phyloP scores from a whole-genome alignment of 257 asterid species.

The Rehmannia glutinosa region DNA sequence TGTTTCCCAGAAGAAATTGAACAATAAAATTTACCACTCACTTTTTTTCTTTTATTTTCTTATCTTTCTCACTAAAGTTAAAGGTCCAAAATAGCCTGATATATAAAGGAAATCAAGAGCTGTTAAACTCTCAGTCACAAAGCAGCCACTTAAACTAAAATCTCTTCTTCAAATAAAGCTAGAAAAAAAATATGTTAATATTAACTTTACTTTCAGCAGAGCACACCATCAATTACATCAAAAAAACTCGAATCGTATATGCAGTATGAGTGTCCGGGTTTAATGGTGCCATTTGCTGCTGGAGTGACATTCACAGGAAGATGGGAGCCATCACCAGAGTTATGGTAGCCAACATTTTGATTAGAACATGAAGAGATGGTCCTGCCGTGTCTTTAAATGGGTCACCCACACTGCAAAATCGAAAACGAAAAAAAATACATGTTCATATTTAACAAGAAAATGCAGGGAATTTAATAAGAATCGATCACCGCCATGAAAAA shows the following conservation, averaged over 20 bases:
- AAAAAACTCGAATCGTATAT: constrained; percentile 23
- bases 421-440: background rate
- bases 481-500: background rate
- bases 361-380: constrained; percentile 93
- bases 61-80: background rate
- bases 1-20: background rate
- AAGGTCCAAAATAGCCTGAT: background rate
- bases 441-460: background rate
- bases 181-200: background rate
- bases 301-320: constrained; percentile 51
- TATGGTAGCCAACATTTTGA: constrained; percentile 96
- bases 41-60: background rate
- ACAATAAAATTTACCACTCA: background rate
- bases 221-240: constrained; percentile 28
- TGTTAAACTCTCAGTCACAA: background rate
- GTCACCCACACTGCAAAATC: constrained; percentile 79
- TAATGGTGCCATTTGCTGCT: constrained; percentile 1
- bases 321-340: constrained; percentile 99
- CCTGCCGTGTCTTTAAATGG: constrained; percentile 99
- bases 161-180: background rate
- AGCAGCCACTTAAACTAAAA: background rate
- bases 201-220: constrained; percentile 10
- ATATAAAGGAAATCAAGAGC: background rate
- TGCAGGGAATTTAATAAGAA: background rate
- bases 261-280: background rate